Evolutionary conservation across 352 stramenopile species (phyloP), one percentile per base, ranked within the genome.

Genomic region (Globisporangium irregulare): DNA sequence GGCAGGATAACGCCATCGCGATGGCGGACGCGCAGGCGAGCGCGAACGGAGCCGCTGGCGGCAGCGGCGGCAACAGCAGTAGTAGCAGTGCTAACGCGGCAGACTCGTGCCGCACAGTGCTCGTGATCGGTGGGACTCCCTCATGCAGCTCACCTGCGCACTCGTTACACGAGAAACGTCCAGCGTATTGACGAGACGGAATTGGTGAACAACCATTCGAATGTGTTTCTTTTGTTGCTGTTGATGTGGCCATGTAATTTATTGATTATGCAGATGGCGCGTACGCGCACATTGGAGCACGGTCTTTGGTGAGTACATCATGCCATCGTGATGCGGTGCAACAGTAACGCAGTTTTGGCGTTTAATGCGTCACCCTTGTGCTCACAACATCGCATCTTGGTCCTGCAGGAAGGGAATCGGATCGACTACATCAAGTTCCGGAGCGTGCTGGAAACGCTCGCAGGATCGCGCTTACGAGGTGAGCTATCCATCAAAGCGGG

Each of bases 361-460:
- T 12, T 41, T 64, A 36, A 48, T 22, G 20, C 9, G 22, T 70
- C 7, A 66, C 14, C 3, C 7, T 32, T 56, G 24, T 59, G 27
- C 14, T 32, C 34, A 60, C 63, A 12, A 32, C 64, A 20, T 61
- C 29, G 20, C 60, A 27, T 38, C 54, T 4, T 20, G 12, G 27
- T 32, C 27, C 6, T 56, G 29, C 32, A 77, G 72, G 64, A 87
- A 60, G 77, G 81, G 36, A 76, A 81, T 18, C 84, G 79, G 9
- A 82, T 95, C 32, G 80, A 94, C 64, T 94, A 87, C 58, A 69
- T 91, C 12, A 88, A 89, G 57, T 74, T 95, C 15, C 86, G 87
- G 24, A 67, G 67, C 27, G 77, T 79, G 41, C 56, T 95, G 29
- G 87, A 95, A 64, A 50, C 74, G 18, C 70, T 83, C 29, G 71